These are phyloP conservation scores for Arthroderma sp. DNA, from an alignment of 2,329 filamentous ascomycete genomes.

Conservation along the genomic window DNA sequence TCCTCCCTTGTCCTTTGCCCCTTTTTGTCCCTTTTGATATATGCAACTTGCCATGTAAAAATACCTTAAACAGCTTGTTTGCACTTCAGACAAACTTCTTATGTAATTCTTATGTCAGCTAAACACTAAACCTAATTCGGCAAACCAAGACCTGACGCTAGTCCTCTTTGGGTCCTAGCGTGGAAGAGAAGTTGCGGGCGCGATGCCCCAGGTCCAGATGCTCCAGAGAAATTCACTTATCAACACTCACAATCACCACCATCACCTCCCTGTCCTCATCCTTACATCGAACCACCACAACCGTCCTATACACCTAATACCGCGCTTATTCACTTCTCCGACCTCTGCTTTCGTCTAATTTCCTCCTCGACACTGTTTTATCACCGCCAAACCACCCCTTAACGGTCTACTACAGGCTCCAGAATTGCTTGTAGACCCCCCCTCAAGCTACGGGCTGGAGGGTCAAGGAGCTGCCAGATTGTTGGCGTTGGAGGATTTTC, in stretches of 20 bases:
- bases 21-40: neutral
- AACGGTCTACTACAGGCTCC: neutral
- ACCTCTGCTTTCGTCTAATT: neutral
- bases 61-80: neutral
- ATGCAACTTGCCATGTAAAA: neutral
- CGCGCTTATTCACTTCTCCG: neutral
- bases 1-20: neutral
- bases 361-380: neutral
- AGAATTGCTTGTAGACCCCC: neutral
- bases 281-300: neutral
- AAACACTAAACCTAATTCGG: neutral
- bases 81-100: neutral
- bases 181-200: constrained; percentile 6
- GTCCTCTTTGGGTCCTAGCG: constrained; percentile 1
- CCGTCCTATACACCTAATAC: neutral
- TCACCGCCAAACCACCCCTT: neutral
- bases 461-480: neutral
- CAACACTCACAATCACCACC: neutral
- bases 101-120: neutral
- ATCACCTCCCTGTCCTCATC: neutral
- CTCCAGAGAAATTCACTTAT: constrained; percentile 1
- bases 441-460: neutral
- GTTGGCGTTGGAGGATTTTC: neutral
- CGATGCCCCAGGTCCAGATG: constrained; percentile 5
- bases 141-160: neutral